phyloP scores from a whole-genome alignment of 805 yeast genomes.

The Priceomyces fermenticarens region DNA sequence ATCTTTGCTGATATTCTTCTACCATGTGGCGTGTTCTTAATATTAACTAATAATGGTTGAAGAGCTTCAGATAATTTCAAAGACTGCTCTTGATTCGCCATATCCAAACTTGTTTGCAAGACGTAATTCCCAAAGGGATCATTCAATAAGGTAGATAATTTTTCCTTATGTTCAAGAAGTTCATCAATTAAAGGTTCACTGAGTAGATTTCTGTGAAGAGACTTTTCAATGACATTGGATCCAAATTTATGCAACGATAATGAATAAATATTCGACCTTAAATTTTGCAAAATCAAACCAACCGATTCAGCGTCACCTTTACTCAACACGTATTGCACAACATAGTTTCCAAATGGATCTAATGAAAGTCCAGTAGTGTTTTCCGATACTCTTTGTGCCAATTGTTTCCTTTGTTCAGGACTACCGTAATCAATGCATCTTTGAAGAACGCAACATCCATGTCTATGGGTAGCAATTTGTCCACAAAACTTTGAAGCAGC shows the following conservation, averaged over 20 bases:
- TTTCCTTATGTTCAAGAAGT: slow-evolving; percentile 32
- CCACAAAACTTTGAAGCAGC: slow-evolving; percentile 72
- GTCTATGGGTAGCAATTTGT: slow-evolving; percentile 90
- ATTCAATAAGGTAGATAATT: slow-evolving; percentile 45
- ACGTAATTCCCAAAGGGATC: slow-evolving; percentile 62
- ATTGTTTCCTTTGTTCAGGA: slow-evolving; percentile 59
- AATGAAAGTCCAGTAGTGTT: slow-evolving; percentile 68
- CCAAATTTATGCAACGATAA: slow-evolving; percentile 62
- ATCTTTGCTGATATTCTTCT: slow-evolving; percentile 78
- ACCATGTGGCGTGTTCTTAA: slow-evolving; percentile 94
- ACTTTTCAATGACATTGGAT: slow-evolving; percentile 57
- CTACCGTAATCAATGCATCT: slow-evolving; percentile 91
- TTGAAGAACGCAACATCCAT: slow-evolving; percentile 96
- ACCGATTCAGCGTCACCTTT: slow-evolving; percentile 41
- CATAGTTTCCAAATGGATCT: slow-evolving; percentile 97
- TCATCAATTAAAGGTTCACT: slow-evolving; percentile 44
- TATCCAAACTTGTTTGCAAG: slow-evolving; percentile 57
- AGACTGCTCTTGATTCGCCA: slow-evolving; percentile 50
- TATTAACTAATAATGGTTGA: slow-evolving; percentile 72
- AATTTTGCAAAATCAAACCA: slow-evolving; percentile 31
- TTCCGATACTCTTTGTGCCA: slow-evolving; percentile 66
- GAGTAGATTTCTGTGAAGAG: slow-evolving; percentile 45
- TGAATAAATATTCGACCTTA: slow-evolving; percentile 34
- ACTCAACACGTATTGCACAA: slow-evolving; percentile 83
- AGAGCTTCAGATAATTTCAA: slow-evolving; percentile 54